Percentiles rank a stretch among this genome's conserved stretches.
phyloP scores from a whole-genome alignment of 768 basidiomycete species.

The Albatrellus ellisii region DNA sequence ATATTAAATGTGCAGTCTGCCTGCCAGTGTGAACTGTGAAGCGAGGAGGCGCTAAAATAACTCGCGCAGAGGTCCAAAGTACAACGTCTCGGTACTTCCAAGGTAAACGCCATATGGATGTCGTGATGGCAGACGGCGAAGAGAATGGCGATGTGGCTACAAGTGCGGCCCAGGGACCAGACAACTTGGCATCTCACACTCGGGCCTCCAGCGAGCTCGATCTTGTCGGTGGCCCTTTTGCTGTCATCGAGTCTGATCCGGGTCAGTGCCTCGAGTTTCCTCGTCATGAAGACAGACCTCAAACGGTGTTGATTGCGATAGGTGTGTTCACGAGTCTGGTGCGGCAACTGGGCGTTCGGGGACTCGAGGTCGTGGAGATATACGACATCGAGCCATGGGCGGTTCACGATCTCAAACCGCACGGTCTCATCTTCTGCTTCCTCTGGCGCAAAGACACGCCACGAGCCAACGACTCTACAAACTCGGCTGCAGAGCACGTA shows the following conservation, averaged over 20 bases:
- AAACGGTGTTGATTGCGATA: constrained; percentile 10
- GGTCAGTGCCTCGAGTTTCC: constrained; percentile 19
- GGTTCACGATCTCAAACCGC: constrained; percentile 42
- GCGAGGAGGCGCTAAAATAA: too few species aligned
- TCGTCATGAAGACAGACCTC: not conserved
- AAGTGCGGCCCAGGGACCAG: too few species aligned
- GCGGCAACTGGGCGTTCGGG: constrained; percentile 36
- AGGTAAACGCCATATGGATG: too few species aligned
- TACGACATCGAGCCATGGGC: constrained; percentile 55
- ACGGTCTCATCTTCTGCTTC: constrained; percentile 53
- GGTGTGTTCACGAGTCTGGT: constrained; percentile 49
- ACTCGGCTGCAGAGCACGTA: constrained; percentile 40
- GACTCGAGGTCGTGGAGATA: constrained; percentile 42
- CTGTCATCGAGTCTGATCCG: constrained; percentile 41
- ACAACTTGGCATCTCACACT: too few species aligned
- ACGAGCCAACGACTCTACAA: constrained; percentile 23
- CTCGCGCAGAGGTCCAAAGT: too few species aligned
- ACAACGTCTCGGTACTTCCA: too few species aligned
- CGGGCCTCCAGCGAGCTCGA: constrained; percentile 17
- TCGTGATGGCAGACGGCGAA: too few species aligned
- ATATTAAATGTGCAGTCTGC: too few species aligned
- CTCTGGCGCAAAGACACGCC: constrained; percentile 39
- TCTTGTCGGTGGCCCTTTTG: constrained; percentile 49
- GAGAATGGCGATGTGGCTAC: too few species aligned
- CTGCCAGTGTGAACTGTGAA: too few species aligned